Base-by-base conservation (phyloP, 225 moss, liverwort and hornwort genomes). In the Polytrichum formosum region DNA sequence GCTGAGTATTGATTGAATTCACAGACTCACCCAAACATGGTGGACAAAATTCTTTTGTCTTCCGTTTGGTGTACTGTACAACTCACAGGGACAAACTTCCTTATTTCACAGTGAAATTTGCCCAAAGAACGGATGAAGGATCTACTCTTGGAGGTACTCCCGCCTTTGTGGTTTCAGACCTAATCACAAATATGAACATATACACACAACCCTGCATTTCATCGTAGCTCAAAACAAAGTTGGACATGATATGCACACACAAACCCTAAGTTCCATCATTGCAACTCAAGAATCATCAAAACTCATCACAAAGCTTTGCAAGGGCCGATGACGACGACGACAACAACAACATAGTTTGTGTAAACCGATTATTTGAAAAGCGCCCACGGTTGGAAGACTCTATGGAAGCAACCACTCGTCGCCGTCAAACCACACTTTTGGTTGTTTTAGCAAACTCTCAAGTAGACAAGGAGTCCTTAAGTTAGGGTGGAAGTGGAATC, bases 391-490 rank as follows among this genome's bases (percentile, higher is more conserved):
- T 1, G 93, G 94, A 27, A 64, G 62, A 0, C 54, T 31, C 2
- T 73, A 69, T 0, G 94, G 92, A 68, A 97, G 70, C 2, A 68
- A n/a, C 26, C 92, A 97, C 28, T 88, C 85, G 2, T 92, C 90
- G 0, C 96, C 96, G 7, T 94, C 91, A 76, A 97, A 97, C 83
- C 87, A 93, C 0, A 94, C 77, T 46, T 58, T 59, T 23, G 5
- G 0, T 5, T 29, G 29, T 29, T 29, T 29, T 5, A 29, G 5
- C 29, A 29, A 29, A 29, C 5, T 29, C 28, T 28, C 0, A 29
- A 29, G 5, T 0, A 29, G 0, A 6, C 6, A 29, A 29, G 5
- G 29, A 29, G 29, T 1, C 0, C 1, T 29, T 29, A 29, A n/a
- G n/a, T n/a, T n/a, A n/a, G n/a, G 29, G 29, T 29, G 29, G 29